Evolutionary conservation across 2,329 filamentous ascomycete genomes (phyloP), one percentile per base, ranked within the genome.

Genomic region (Fusarium duplospermum): DNA sequence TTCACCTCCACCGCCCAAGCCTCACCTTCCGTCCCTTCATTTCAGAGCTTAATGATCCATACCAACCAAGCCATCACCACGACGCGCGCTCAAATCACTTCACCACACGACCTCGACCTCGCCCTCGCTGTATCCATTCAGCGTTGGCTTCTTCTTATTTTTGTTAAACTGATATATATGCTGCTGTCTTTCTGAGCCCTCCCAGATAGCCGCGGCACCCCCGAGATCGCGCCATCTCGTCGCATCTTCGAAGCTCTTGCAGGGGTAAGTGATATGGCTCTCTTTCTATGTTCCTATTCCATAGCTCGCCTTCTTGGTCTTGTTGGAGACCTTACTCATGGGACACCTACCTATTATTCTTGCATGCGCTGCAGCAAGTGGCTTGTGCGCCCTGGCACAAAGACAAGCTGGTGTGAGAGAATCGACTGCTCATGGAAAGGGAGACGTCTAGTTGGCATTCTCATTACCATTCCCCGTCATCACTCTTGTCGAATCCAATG

Each of bases 211-310:
- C 50, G 58, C 36, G 47, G 36, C 64, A 35, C 42, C 16, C 16
- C 29, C 57, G 58, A 67, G 70, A 75, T 75, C 70, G 73, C 64
- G 73, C 70, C 67, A 73, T 75, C 56, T 59, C 29, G 50, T 45
- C 42, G 29, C 36, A 33, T 62, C 50, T 22, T 62, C 14, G 64
- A 60, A 27, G 33, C 36, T 18, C 5, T 33, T 65, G 64, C 70
- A 66, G 50, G 56, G 73, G 72, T 73, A 71, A 69, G 73, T 75
- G 27, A 59, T 61, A 50, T 64, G 40, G 14, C 58, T 72, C 58
- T 70, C 60, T 59, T 31, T 57, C 24, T 62, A 35, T 47, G 52
- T 40, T 33, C 60, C 24, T 47, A 62, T 62, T 22, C n/a, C 35
- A 33, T n/a, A 13, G 45, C 27, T 36, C 40, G 14, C 18, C 16